These are phyloP conservation scores for Saksenaea vasiformis DNA, from an alignment of 371 early-diverging fungal genomes.

Conservation along the genomic window DNA sequence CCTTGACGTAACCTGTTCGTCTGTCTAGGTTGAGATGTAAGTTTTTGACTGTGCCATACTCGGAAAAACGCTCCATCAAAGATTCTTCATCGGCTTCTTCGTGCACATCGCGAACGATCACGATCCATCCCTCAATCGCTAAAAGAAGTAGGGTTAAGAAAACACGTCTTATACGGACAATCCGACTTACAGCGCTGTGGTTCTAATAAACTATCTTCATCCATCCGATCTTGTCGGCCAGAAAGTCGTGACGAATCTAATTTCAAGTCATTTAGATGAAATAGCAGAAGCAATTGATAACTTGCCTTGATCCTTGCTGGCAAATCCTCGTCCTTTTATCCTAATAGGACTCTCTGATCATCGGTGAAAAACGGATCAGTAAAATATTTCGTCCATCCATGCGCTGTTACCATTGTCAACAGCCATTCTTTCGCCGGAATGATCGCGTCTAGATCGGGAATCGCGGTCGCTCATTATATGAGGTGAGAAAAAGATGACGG, in stretches of 20 bases:
- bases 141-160: background rate
- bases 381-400: background rate
- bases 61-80: conserved; percentile 83
- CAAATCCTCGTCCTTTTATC: conserved; percentile 44
- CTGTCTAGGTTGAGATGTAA: conserved; percentile 93
- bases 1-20: conserved; percentile 95
- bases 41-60: conserved; percentile 87
- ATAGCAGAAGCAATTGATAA: background rate
- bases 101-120: conserved; percentile 88
- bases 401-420: conserved; percentile 55
- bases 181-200: conserved; percentile 64
- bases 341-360: conserved; percentile 20
- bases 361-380: conserved; percentile 1
- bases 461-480: conserved; percentile 11
- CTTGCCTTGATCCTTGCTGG: conserved; percentile 14
- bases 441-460: conserved; percentile 6
- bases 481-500: background rate
- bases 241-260: conserved; percentile 13
- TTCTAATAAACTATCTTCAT: conserved; percentile 35
- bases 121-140: conserved; percentile 96
- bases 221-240: conserved; percentile 16
- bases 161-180: background rate
- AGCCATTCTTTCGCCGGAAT: conserved; percentile 53
- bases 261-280: conserved; percentile 6
- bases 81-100: conserved; percentile 95